Evolutionary conservation across 345 rosid species (phyloP).

Genomic region (Bruguiera sexangula): DNA sequence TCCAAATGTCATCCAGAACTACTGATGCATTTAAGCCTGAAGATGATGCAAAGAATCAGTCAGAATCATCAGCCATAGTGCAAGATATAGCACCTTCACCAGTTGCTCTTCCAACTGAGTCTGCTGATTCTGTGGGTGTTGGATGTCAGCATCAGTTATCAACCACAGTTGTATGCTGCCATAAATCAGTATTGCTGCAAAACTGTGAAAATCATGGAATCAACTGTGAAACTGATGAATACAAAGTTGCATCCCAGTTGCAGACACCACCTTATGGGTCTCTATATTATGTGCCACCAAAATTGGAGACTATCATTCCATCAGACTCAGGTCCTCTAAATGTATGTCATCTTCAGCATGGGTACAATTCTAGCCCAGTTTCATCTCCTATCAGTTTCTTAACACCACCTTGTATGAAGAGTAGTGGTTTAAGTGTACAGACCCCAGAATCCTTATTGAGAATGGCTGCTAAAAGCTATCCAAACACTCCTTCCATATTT

Average conservation of each 20-base stretch:
- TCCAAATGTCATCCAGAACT: constrained; percentile 47
- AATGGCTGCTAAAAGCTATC: constrained; percentile 75
- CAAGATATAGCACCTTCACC: constrained; percentile 47
- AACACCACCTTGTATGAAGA: constrained; percentile 76
- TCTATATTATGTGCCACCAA: constrained; percentile 56
- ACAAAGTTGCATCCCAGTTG: constrained; percentile 27
- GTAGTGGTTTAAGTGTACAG: constrained; percentile 34
- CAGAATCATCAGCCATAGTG: constrained; percentile 37
- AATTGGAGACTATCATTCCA: constrained; percentile 29
- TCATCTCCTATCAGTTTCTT: constrained; percentile 64
- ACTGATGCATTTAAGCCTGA: constrained; percentile 41
- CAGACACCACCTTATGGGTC: constrained; percentile 48
- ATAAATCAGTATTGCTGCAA: constrained; percentile 34
- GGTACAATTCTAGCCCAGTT: constrained; percentile 41
- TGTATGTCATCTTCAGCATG: constrained; percentile 31
- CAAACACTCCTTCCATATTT: constrained; percentile 86
- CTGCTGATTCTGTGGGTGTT: constrained; percentile 46
- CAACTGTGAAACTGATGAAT: constrained; percentile 24
- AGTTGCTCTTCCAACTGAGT: constrained; percentile 37
- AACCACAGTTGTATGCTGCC: constrained; percentile 28
- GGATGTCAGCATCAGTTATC: constrained; percentile 37
- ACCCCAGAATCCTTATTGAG: constrained; percentile 77
- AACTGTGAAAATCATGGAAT: constrained; percentile 30
- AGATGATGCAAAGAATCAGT: constrained; percentile 45
- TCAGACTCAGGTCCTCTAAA: constrained; percentile 38